Evolutionary conservation across 768 basidiomycete genomes (phyloP), one percentile per base, ranked within the genome.

Genomic region (Panellus pusillus): DNA sequence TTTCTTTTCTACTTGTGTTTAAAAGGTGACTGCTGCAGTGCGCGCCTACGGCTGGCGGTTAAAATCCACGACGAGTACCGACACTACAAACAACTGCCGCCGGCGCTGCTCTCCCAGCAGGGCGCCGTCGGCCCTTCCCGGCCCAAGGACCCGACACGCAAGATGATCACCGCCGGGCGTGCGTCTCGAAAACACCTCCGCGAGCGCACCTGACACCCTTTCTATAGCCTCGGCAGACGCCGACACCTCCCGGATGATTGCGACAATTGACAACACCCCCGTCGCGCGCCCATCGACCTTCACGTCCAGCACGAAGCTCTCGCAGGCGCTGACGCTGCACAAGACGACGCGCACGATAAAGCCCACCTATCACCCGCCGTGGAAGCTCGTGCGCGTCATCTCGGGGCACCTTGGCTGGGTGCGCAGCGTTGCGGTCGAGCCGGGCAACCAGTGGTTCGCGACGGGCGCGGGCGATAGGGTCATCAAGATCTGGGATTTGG

Each of bases 401-500:
- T 97, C 94, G 1, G 97, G 97, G 0, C 96, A 99, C 72, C 71
- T 99, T 56, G 97, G 97, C 9, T 99, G 97, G 97, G 96, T 99
- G 14, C 83, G 97, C 52, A 89, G 89, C 64, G 89, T 91, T 14
- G 93, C 97, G 3, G 93, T 99, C 35, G 97, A 98, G 70, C 96
- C 96, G 9, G 97, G 94, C 9, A 99, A 99, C 74, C 74, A 95
- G 66, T 99, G 97, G 97, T 98, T 99, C 60, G 97, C 91, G 1
- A 94, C 94, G 0, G 97, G 97, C 54, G 97, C 97, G 0, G 97
- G 97, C 3, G 97, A 98, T 71, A 83, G 97, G 19, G 95, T 99
- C 31, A 90, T 99, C 67, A 98, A 99, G 76, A 93, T 99, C 9
- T 98, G 97, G 97, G 95, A 99, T 68, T 67, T 99, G 62, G 97